Base-by-base conservation (phyloP, 1,139 yeast species). In the Suhomyces bokatorum region DNA sequence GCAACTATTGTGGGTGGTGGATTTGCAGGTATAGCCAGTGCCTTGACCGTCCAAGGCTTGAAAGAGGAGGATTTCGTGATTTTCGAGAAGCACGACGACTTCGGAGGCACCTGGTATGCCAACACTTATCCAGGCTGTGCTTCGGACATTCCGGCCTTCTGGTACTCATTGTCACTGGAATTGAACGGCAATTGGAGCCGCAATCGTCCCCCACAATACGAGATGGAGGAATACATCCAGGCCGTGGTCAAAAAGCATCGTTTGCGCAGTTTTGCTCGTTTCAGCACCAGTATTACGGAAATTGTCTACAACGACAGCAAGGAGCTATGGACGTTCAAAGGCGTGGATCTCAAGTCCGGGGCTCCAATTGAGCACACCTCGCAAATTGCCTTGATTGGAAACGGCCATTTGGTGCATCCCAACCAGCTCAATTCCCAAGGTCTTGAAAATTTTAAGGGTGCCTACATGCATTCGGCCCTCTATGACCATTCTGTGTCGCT, bases 61-160 rank as follows among this genome's bases (percentile, higher is more conserved):
- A 67, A 62, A 34, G 67, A 55, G 39, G 57, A 59, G 39, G 80
- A 64, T 56, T 64, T 65, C 50, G 66, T 56, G 17, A 59, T 76
- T 6, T 75, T 71, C 48, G 82, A 77, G 47, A 70, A 70, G 49
- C 78, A 72, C 46, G 63, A 60, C 40, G 60, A 68, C 40, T 65
- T 75, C 47, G 82, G 82, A n/a, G 82, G 82, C 6, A 75, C 80
- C 32, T 77, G 82, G 82, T 71, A 68, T 57, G 77, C 78, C 40
- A 77, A 77, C 52, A 66, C 78, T 3, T 77, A 77, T 50, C 82
- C 81, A 3, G 81, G 81, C 6, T 76, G 79, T 55, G 81, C 80
- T 32, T 69, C 75, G 22, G 79, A 74, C 54, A 70, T 76, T 43
- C 82, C 81, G 4, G 76, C 78, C 2, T 55, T 74, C 29, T 77